Conservation (phyloP, 257 asterid genomes). For the Henckelia pumila region DNA sequence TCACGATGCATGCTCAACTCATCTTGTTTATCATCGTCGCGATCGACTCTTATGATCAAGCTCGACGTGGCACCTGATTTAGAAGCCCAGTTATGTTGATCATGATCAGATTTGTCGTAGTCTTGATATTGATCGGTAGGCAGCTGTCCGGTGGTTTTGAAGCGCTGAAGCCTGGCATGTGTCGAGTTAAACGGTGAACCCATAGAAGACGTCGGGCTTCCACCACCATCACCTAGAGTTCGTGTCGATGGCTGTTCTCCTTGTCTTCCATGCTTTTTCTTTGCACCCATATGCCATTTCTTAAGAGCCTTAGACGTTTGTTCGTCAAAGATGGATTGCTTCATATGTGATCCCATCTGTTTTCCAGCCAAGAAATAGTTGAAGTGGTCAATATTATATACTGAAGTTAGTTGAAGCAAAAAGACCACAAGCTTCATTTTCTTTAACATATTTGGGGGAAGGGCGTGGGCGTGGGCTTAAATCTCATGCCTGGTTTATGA, state of each 20-base stretch:
- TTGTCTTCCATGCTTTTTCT: conserved; percentile 53
- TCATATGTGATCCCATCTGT: conserved; percentile 90
- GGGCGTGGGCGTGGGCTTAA: too few species aligned
- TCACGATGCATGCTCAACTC: neutral
- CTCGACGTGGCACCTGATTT: conserved; percentile 36
- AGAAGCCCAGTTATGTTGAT: conserved; percentile 52
- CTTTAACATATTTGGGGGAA: too few species aligned
- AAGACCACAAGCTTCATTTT: too few species aligned
- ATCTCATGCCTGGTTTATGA: too few species aligned
- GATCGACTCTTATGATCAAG: conserved; percentile 33
- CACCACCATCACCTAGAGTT: conserved; percentile 39
- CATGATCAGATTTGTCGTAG: conserved; percentile 48
- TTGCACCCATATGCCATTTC: conserved; percentile 89
- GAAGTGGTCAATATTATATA: neutral
- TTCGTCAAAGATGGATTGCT: conserved; percentile 79
- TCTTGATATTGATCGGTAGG: conserved; percentile 36
- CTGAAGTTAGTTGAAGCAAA: neutral
- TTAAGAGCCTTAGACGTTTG: conserved; percentile 85
- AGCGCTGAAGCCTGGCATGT: conserved; percentile 55
- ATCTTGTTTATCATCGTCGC: conserved; percentile 1
- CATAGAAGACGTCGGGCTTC: conserved; percentile 63
- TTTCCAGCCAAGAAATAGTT: neutral
- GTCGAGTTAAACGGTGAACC: conserved; percentile 60
- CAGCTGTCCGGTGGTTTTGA: conserved; percentile 66
- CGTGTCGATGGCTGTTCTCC: conserved; percentile 52